Base-by-base conservation (phyloP, 768 basidiomycete genomes). In the Rhizopogon vinicolor region DNA sequence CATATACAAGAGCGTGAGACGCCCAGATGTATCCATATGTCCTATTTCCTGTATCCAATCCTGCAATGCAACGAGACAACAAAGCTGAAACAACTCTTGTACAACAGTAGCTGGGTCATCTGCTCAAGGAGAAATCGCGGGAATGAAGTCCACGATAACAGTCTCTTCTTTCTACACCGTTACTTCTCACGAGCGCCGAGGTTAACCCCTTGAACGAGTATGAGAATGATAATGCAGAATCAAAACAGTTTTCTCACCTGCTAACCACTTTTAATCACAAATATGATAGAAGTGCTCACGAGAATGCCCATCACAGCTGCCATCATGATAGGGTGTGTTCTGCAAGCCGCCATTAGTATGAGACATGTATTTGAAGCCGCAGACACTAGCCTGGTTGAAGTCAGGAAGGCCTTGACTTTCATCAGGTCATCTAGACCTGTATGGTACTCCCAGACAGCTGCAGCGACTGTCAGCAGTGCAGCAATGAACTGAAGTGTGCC, bases 401-500 rank as follows among this genome's bases (percentile, higher is more conserved):
- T 72, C 40, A 88, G 65, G 64, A 89, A 88, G 1, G 85, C 84
- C 58, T 80, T 77, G 70, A 79, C 74, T 54, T 75, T 72, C 54
- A 78, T 72, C 57, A 89, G 66, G 63, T 86, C 85, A 62, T 74
- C 68, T 44, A 76, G 81, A 1, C 82, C 82, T 48, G 71, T 75
- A 55, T 80, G 78, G 57, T 87, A 91, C 68, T 87, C 86, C 83
- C 83, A 89, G 39, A 74, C 58, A 0, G 86, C 87, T 1, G 79
- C 85, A 8, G 64, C 69, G 19, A 89, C 75, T 16, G 80, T 77
- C 12, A 74, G 72, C 14, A 87, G 54, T 8, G 86, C 79, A 5
- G 83, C 80, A 13, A 68, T 64, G 46, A 84, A 72, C 56, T 85
- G 75, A 4, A 88, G 64, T 18, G 74, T 71, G 3, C 85, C 82